phyloP scores from a whole-genome alignment of 805 yeast species.

The Candida pini region DNA sequence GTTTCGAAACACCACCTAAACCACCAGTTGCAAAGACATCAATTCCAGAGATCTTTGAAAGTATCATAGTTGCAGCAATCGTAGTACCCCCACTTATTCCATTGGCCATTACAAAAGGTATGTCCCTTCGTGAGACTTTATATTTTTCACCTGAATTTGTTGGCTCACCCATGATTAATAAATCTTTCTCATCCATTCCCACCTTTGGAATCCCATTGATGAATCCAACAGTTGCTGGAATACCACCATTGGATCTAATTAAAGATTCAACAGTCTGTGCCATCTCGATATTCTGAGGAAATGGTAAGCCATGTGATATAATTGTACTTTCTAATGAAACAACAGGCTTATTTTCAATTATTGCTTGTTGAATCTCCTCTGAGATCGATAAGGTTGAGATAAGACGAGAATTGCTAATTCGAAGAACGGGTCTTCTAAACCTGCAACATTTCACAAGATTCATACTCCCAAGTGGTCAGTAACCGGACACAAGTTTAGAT shows the following conservation, averaged over 20 bases:
- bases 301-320: slow-evolving; percentile 85
- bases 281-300: slow-evolving; percentile 68
- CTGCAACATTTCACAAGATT: too few species aligned
- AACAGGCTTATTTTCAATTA: slow-evolving; percentile 53
- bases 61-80: slow-evolving; percentile 81
- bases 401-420: too few species aligned
- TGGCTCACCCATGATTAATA: slow-evolving; percentile 43
- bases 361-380: slow-evolving; percentile 57
- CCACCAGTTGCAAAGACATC: slow-evolving; percentile 91
- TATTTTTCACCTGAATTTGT: slow-evolving; percentile 27
- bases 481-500: too few species aligned
- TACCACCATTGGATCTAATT: slow-evolving; percentile 56
- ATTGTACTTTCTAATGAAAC: slow-evolving; percentile 86
- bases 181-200: slow-evolving; percentile 48
- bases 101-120: slow-evolving; percentile 63
- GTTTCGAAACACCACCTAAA: slow-evolving; percentile 84
- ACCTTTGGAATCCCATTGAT: slow-evolving; percentile 65
- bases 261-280: slow-evolving; percentile 61
- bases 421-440: too few species aligned
- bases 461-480: too few species aligned
- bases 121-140: slow-evolving; percentile 78
- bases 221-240: slow-evolving; percentile 85
- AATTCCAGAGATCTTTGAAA: slow-evolving; percentile 71
- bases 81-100: slow-evolving; percentile 81
- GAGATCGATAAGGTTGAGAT: slow-evolving; percentile 13